A percentile compares a stretch with the other conserved stretches of the same genome.
Conservation (phyloP, 352 stramenopile genomes). For the Globisporangium cederbergense region DNA sequence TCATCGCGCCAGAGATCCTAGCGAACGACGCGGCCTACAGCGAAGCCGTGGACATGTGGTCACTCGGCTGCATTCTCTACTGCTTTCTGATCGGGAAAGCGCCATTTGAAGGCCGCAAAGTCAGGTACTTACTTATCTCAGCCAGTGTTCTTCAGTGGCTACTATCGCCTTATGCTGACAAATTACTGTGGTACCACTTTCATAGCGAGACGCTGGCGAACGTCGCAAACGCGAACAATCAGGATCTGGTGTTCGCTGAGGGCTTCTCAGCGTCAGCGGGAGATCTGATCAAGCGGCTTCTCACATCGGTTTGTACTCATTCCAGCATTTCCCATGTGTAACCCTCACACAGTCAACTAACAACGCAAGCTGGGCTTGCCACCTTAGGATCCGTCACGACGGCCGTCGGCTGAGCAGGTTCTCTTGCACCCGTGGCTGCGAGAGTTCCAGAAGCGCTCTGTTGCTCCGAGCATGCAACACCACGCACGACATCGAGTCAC, state of each 20-base stretch:
- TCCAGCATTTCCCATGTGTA: not conserved
- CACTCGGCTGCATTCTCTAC: conserved; percentile 76
- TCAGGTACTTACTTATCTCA: conserved; percentile 35
- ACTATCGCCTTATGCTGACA: not conserved
- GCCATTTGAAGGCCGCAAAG: conserved; percentile 71
- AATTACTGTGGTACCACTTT: not conserved
- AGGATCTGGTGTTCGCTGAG: conserved; percentile 40
- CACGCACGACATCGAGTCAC: not conserved
- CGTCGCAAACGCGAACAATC: conserved; percentile 45
- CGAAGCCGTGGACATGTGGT: conserved; percentile 76
- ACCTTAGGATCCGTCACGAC: conserved; percentile 34
- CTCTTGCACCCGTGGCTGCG: conserved; percentile 58
- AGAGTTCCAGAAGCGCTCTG: conserved; percentile 37
- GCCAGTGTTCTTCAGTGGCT: not conserved
- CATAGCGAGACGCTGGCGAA: conserved; percentile 65
- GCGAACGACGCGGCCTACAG: conserved; percentile 39
- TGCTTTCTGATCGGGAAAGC: conserved; percentile 59
- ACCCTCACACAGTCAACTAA: not conserved
- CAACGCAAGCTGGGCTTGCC: not conserved
- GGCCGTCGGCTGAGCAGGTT: conserved; percentile 50
- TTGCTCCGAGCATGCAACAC: conserved; percentile 10
- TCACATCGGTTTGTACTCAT: conserved; percentile 33
- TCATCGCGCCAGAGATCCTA: conserved; percentile 78
- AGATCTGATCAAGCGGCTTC: conserved; percentile 62
- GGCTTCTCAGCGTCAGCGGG: conserved; percentile 52